A percentile compares a stretch with the other conserved stretches of the same genome.
Conservation (phyloP, 129 eudicot genomes). For the Flaveria ramosissima region DNA sequence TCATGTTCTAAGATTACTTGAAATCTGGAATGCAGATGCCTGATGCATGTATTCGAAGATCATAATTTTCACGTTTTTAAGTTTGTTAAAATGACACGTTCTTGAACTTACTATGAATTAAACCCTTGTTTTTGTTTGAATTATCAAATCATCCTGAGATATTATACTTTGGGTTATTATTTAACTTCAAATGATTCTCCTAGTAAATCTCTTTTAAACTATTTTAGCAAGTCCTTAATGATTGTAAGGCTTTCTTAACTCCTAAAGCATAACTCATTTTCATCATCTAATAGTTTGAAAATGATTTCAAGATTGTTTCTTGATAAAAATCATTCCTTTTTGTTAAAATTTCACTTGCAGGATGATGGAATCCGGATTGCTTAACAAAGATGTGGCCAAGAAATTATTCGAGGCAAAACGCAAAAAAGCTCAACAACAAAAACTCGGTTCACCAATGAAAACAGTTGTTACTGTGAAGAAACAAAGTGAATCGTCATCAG, state of each 20-base stretch:
- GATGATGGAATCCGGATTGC: conserved; percentile 95
- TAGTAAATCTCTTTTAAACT: not conserved
- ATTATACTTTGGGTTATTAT: not conserved
- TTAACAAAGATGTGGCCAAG: conserved; percentile 66
- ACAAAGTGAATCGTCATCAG: conserved; percentile 46
- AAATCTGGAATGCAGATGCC: not conserved
- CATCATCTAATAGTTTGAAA: not conserved
- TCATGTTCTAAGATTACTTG: not conserved
- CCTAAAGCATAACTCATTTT: not conserved
- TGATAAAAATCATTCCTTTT: not conserved
- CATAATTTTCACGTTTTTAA: not conserved
- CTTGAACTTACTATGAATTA: not conserved
- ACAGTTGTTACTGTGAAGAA: conserved; percentile 54
- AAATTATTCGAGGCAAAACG: conserved; percentile 63
- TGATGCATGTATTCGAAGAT: not conserved
- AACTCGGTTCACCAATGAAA: conserved; percentile 70
- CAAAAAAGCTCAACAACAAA: conserved; percentile 57
- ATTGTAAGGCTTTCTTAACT: not conserved
- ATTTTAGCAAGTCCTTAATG: not conserved
- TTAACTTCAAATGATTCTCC: no score
- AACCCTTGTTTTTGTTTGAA: not conserved
- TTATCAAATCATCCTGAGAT: not conserved
- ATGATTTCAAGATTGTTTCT: conserved; percentile 15
- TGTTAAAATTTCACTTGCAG: conserved; percentile 33
- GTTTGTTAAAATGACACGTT: not conserved